A percentile compares a stretch with the other conserved stretches of the same genome.
These are phyloP conservation scores for Dictyostelium brefeldianum DNA, from an alignment of 78 protist genomes.

Conservation along the genomic window DNA sequence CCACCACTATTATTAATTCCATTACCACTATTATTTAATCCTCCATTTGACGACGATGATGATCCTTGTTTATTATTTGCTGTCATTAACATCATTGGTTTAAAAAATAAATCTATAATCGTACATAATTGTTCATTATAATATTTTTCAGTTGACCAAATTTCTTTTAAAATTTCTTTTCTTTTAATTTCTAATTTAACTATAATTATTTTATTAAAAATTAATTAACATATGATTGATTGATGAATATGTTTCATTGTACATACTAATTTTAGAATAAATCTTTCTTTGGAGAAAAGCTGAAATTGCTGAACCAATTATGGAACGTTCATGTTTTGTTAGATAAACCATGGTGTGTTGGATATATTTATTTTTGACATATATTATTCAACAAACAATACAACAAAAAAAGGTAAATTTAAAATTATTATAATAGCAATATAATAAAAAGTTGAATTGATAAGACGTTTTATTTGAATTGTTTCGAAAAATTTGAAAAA, in stretches of 20 bases:
- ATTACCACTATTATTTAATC: not conserved
- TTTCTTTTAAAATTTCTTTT: conserved; percentile 53
- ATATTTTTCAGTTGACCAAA: conserved; percentile 68
- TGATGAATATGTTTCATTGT: not conserved
- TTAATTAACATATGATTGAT: not conserved
- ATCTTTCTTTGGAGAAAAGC: conserved; percentile 9
- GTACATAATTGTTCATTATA: conserved; percentile 45
- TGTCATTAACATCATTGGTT: conserved; percentile 1
- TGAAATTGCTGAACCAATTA: not conserved
- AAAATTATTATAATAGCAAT: no score
- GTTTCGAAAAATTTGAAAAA: not conserved
- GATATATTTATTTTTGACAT: no score
- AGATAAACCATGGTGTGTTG: not conserved
- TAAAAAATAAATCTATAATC: conserved; percentile 44
- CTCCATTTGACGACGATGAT: not conserved
- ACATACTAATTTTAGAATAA: conserved; percentile 12
- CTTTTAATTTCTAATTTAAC: conserved; percentile 34
- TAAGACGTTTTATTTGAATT: not conserved
- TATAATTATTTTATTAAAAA: not conserved
- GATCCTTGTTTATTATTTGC: not conserved
- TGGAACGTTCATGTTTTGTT: not conserved
- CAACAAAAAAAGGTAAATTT: no score
- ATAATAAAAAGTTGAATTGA: no score
- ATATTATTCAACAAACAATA: no score
- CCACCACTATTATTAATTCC: not conserved